phyloP scores from a whole-genome alignment of 2,329 filamentous ascomycete genomes.

The Capronia epimyces region DNA sequence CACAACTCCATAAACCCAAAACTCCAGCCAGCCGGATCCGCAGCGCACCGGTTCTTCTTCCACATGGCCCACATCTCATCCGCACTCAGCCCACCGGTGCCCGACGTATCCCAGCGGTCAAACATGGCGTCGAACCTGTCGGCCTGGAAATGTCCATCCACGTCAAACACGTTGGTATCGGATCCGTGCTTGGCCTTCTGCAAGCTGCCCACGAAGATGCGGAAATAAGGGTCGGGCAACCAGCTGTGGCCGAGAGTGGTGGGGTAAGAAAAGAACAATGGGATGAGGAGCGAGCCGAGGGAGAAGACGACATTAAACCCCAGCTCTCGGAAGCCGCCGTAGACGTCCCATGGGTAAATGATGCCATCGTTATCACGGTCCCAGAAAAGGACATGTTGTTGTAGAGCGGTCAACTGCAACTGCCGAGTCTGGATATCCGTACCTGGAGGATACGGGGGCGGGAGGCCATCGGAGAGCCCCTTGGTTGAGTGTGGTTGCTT shows the following conservation, averaged over 20 bases:
- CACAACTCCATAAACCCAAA: conserved; percentile 27
- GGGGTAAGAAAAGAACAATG: conserved; percentile 44
- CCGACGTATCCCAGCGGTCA: conserved; percentile 40
- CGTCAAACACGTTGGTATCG: conserved; percentile 42
- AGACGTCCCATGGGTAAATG: conserved; percentile 51
- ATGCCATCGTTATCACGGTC: conserved; percentile 49
- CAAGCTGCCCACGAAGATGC: conserved; percentile 38
- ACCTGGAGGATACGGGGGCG: background rate
- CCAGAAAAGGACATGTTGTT: conserved; percentile 43
- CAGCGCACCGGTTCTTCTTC: conserved; percentile 39
- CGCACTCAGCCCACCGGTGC: conserved; percentile 38
- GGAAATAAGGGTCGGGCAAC: conserved; percentile 44
- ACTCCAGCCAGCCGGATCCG: conserved; percentile 45
- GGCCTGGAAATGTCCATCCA: conserved; percentile 43
- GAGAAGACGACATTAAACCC: conserved; percentile 39
- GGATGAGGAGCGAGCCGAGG: conserved; percentile 38
- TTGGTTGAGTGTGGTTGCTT: background rate
- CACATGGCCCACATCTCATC: conserved; percentile 38
- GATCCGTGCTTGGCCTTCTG: conserved; percentile 44
- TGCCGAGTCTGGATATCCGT: background rate
- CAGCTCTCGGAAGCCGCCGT: conserved; percentile 42
- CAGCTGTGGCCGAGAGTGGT: conserved; percentile 35
- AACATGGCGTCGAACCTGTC: conserved; percentile 48
- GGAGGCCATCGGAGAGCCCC: background rate
- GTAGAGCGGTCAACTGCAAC: conserved; percentile 10